Evolutionary conservation across 2,329 filamentous ascomycete genomes (phyloP), one percentile per base, ranked within the genome.

Genomic region (Botrytis aclada): DNA sequence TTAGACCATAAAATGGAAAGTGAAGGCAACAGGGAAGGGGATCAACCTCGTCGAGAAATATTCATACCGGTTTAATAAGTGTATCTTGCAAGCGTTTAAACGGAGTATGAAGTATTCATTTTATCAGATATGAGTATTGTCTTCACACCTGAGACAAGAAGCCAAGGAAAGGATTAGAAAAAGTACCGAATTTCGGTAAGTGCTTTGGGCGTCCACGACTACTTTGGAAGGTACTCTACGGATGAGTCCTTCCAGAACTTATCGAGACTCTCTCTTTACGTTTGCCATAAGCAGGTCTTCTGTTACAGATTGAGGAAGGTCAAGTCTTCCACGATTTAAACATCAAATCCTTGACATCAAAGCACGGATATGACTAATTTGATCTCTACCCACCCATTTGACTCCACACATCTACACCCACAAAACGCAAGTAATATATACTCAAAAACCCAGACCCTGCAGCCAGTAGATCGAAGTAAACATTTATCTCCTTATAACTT

Each of bases 391-490:
- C 25, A 56, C 47, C 18, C 45, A 54, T n/a, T 29, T 69, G 25
- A 56, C 47, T 69, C 47, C 51, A 69, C 47, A 56, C 20, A 5
- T 29, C 34, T n/a, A 37, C 34, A 56, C 65, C 37, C 3, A 22
- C 29, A 3, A 16, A 29, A 1, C 2, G 3, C 18, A 41, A 41
- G 6, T 18, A 25, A 25, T 41, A 41, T 43, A 25, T 69, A 32
- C 2, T 32, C 9, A 56, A 41, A 41, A 32, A 4, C 16, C 1
- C 7, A 1, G 0, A 0, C 0, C 0, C 1, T 0, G 0, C 10
- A 1, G 0, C n/a, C 18, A 0, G 12, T 25, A 56, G n/a, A n/a
- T 5, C 25, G 0, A 32, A 56, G 5, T 3, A 25, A 25, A 22
- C 1, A 22, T 3, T 25, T 9, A 7, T 22, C 22, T 12, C 10